Conservation (phyloP, 2,329 filamentous ascomycete genomes). For the Fusarium sp. region DNA sequence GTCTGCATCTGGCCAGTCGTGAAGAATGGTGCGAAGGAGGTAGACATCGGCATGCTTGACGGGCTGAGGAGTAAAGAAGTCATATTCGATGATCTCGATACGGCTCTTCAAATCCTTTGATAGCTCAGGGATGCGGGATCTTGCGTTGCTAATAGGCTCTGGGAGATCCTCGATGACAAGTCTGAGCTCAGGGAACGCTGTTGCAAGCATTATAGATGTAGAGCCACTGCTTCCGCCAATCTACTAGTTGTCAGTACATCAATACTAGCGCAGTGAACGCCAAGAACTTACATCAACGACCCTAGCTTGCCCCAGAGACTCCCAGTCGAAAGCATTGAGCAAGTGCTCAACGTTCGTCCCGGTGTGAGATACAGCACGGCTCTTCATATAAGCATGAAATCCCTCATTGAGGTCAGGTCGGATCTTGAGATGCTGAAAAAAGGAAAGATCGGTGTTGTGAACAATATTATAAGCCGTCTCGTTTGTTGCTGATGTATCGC, state of each 20-base stretch:
- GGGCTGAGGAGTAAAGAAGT: slow-evolving; percentile 55
- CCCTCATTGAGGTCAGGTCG: slow-evolving; percentile 7
- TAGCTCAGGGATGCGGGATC: slow-evolving; percentile 36
- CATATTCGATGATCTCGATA: slow-evolving; percentile 48
- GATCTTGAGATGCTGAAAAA: slow-evolving; percentile 53
- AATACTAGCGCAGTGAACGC: no score
- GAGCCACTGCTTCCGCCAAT: slow-evolving; percentile 33
- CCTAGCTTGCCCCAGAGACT: slow-evolving; percentile 5
- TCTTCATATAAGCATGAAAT: slow-evolving; percentile 35
- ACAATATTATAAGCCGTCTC: slow-evolving; percentile 53
- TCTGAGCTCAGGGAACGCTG: slow-evolving; percentile 52
- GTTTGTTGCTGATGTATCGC: slow-evolving; percentile 39
- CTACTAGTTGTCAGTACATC: background rate
- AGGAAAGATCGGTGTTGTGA: slow-evolving; percentile 43
- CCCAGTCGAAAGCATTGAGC: slow-evolving; percentile 29
- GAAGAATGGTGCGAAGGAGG: slow-evolving; percentile 51
- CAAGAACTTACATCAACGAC: slow-evolving; percentile 30
- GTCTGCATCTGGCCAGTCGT: slow-evolving; percentile 56
- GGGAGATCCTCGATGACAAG: slow-evolving; percentile 56
- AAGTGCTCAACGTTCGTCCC: slow-evolving; percentile 35
- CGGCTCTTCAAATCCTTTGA: slow-evolving; percentile 35
- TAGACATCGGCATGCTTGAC: slow-evolving; percentile 51
- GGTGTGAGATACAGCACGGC: slow-evolving; percentile 33
- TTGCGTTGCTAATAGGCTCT: slow-evolving; percentile 6
- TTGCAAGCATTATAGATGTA: slow-evolving; percentile 41